Evolutionary conservation across 257 asterid genomes (phyloP).

Genomic region (Capsicum rhomboideum): DNA sequence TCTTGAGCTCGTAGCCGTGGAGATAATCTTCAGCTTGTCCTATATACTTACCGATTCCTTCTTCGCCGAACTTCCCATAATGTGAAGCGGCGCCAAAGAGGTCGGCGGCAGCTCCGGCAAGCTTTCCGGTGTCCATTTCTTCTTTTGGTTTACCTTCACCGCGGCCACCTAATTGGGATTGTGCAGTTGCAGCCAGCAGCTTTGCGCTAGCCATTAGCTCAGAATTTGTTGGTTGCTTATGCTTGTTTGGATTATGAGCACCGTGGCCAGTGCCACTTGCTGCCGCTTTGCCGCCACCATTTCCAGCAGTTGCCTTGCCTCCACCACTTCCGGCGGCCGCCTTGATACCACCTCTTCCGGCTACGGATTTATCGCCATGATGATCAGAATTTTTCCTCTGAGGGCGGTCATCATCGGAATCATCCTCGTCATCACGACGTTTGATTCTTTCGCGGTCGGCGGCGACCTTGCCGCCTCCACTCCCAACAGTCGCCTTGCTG

Average conservation of each 20-base stretch:
- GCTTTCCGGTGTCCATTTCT: conserved; percentile 17
- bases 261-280: not conserved
- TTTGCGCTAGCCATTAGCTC: conserved; percentile 30
- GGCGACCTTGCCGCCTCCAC: too few species aligned
- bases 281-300: not conserved
- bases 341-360: too few species aligned
- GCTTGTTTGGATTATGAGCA: not conserved
- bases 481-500: too few species aligned
- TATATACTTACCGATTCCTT: conserved; percentile 14
- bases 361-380: too few species aligned
- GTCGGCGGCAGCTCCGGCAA: conserved; percentile 31
- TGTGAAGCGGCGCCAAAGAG: conserved; percentile 21
- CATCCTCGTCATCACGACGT: not conserved
- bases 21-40: conserved; percentile 31
- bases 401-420: not conserved
- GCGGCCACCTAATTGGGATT: not conserved
- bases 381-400: not conserved
- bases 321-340: not conserved
- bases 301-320: not conserved
- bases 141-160: not conserved
- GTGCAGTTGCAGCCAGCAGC: conserved; percentile 20
- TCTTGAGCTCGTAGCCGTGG: conserved; percentile 10
- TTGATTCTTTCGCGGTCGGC: not conserved
- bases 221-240: conserved; percentile 4
- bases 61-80: conserved; percentile 26